Evolutionary conservation across 2,329 filamentous ascomycete species (phyloP), one percentile per base, ranked within the genome.

Genomic region (Cytospora chrysosperma): DNA sequence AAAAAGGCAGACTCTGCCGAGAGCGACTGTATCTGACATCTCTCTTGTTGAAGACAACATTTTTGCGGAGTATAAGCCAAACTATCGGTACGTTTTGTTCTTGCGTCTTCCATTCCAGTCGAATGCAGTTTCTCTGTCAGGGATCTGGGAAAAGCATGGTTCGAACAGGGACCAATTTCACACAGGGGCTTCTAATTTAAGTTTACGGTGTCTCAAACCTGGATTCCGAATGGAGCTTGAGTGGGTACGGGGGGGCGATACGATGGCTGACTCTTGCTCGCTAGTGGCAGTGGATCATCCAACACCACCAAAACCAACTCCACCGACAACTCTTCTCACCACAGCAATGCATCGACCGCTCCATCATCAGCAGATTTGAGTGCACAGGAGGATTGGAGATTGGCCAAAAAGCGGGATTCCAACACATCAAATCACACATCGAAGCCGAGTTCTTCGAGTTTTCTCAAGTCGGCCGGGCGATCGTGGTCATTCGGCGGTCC

Each of bases 311-410:
- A 86, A 74, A 82, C 82, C 65, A 80, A 79, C 57, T 85, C 83
- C 59, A 83, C 81, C 68, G 85, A 87, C 73, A 84, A 82, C 69
- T 87, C 84, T 37, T 87, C 85, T 56, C 81, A 84, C 70, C 82
- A 87, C 72, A 87, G 85, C 73, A 85, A 85, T 73, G 82, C 79
- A 59, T 87, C 85, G n/a, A 87, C 85, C 43, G 78, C 85, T 40
- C 83, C 85, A 15, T 87, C 85, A 3, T 86, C 85, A 4, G 80
- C 83, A 58, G 84, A 81, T 59, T 70, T 75, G 37, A 73, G 71
- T 50, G 69, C 68, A 12, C 75, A 77, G 43, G 78, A 82, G 62
- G 78, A 81, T 60, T 75, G 73, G 74, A 75, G 72, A 56, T 70
- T 70, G 50, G 65, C 70, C 37, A 69, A 68, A 61, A 79, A 73